Evolutionary conservation across 331 rosid genomes (phyloP).

Genomic region (Prunus yedoensis): DNA sequence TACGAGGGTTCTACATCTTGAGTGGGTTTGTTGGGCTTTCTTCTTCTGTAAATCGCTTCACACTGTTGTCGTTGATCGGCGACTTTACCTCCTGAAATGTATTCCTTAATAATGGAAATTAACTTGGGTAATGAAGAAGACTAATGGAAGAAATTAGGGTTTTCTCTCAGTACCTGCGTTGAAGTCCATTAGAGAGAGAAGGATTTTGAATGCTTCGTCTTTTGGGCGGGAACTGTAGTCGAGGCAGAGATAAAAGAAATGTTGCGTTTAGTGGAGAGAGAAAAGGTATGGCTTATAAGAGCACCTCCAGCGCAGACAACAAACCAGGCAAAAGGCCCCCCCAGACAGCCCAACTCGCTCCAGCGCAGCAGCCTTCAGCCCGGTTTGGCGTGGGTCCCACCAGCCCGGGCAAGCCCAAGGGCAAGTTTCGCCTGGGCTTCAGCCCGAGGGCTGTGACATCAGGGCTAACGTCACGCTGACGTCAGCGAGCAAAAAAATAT

Average conservation of each 20-base stretch:
- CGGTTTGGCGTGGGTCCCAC: no score
- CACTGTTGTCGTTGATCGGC: conserved; percentile 24
- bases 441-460: no score
- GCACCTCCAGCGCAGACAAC: no score
- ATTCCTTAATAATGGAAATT: background rate
- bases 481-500: no score
- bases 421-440: no score
- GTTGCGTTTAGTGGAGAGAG: background rate
- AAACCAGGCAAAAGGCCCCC: no score
- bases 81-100: conserved; percentile 33
- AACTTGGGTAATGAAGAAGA: background rate
- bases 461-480: no score
- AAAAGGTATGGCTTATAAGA: background rate
- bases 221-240: conserved; percentile 17
- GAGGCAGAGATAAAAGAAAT: background rate
- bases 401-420: no score
- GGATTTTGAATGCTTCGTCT: conserved; percentile 21
- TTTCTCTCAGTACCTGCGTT: conserved; percentile 32
- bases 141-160: background rate
- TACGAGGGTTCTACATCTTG: conserved; percentile 36
- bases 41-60: conserved; percentile 58
- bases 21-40: conserved; percentile 42
- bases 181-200: conserved; percentile 39
- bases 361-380: no score
- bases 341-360: no score